phyloP scores from a whole-genome alignment of 305 asterid genomes.

The Ajuga reptans region DNA sequence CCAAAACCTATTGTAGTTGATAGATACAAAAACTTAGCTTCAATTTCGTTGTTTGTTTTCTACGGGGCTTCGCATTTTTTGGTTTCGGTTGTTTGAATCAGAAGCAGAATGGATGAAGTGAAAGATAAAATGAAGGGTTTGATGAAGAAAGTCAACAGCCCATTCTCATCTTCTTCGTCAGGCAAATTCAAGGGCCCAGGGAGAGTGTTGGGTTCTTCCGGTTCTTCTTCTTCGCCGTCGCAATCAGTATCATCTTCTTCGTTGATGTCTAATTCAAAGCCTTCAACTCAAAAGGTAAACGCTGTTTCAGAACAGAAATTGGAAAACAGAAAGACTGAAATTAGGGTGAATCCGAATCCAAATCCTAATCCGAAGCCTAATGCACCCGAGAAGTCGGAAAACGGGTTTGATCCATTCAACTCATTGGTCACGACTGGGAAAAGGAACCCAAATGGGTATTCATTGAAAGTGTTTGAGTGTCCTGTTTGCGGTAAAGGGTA shows the following conservation, averaged over 20 bases:
- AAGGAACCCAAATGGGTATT: slow-evolving; percentile 69
- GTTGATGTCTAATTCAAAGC: slow-evolving; percentile 31
- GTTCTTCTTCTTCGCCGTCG: slow-evolving; percentile 24
- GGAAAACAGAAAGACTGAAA: slow-evolving; percentile 27
- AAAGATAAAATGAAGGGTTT: slow-evolving; percentile 81
- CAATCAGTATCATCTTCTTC: slow-evolving; percentile 27
- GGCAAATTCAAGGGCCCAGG: slow-evolving; percentile 89
- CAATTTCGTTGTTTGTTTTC: not conserved
- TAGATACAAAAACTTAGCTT: not conserved
- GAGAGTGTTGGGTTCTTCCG: slow-evolving; percentile 62
- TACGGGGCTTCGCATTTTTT: not conserved
- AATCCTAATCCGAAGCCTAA: not conserved
- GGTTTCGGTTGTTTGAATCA: not conserved
- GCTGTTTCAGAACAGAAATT: slow-evolving; percentile 27
- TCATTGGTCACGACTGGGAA: slow-evolving; percentile 67
- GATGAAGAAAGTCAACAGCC: slow-evolving; percentile 77
- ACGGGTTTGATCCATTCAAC: slow-evolving; percentile 68
- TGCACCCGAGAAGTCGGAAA: slow-evolving; percentile 19
- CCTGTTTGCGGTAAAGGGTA: slow-evolving; percentile 68
- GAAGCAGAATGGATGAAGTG: slow-evolving; percentile 63
- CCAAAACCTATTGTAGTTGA: not conserved
- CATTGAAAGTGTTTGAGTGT: slow-evolving; percentile 64
- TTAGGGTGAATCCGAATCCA: slow-evolving; percentile 12
- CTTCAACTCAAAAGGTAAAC: slow-evolving; percentile 29
- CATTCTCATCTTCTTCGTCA: slow-evolving; percentile 55